These are phyloP conservation scores for Candida ulmi DNA, from an alignment of 805 yeast species.

Conservation along the genomic window DNA sequence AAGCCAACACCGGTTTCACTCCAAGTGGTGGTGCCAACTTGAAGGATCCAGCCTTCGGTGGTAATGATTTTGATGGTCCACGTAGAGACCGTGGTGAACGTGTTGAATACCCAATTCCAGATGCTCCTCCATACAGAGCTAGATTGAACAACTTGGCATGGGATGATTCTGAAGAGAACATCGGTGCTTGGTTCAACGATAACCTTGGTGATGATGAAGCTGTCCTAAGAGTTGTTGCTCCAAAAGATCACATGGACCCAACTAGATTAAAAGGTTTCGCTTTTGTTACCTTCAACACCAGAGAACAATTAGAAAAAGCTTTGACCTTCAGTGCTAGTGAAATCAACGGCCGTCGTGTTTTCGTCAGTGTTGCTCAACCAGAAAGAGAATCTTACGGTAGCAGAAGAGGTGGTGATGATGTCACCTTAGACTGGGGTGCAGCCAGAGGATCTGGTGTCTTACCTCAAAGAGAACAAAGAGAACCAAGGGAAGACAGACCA, in stretches of 20 bases:
- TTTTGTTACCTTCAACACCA: constrained; percentile 74
- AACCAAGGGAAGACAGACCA: constrained; percentile 24
- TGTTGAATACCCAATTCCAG: constrained; percentile 81
- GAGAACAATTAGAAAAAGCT: constrained; percentile 71
- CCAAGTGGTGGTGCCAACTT: constrained; percentile 28
- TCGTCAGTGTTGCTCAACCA: constrained; percentile 79
- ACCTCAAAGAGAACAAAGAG: constrained; percentile 31
- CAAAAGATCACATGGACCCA: constrained; percentile 54
- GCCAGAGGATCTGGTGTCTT: constrained; percentile 40
- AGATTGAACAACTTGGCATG: constrained; percentile 81
- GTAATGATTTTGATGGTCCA: constrained; percentile 25
- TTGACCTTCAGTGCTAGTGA: constrained; percentile 64
- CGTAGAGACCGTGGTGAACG: constrained; percentile 57
- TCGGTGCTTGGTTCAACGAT: constrained; percentile 56
- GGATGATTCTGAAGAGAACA: constrained; percentile 64
- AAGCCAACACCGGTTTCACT: constrained; percentile 24
- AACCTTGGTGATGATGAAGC: constrained; percentile 45
- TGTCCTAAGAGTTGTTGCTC: constrained; percentile 63
- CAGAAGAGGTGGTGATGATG: constrained; percentile 30
- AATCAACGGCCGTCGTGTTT: constrained; percentile 64
- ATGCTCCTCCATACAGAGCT: constrained; percentile 89
- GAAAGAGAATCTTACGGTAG: constrained; percentile 35
- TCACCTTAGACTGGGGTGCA: constrained; percentile 43
- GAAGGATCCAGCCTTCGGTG: constrained; percentile 34
- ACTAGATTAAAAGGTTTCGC: constrained; percentile 83